Conservation (phyloP, 164 flowering plant genomes). For the Umbellularia californica region DNA sequence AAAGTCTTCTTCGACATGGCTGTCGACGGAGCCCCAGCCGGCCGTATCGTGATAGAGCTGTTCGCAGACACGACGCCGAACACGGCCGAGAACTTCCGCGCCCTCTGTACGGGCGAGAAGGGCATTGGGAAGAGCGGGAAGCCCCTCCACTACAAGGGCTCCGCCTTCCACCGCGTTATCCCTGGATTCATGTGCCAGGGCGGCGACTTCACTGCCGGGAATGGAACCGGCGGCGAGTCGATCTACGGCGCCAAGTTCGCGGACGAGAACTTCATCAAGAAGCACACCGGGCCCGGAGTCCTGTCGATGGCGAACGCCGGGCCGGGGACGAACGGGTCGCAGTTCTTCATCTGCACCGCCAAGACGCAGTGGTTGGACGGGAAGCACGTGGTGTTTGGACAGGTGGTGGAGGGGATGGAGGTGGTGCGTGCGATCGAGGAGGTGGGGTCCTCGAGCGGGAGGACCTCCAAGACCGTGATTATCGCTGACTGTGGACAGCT, state of each 20-base stretch:
- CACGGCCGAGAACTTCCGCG: conserved; percentile 45
- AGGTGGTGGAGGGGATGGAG: conserved; percentile 34
- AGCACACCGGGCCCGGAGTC: conserved; percentile 66
- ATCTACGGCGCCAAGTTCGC: conserved; percentile 63
- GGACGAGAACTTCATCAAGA: conserved; percentile 64
- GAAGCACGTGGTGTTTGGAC: conserved; percentile 33
- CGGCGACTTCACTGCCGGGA: conserved; percentile 74
- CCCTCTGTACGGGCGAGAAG: conserved; percentile 42
- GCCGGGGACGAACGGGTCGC: conserved; percentile 53
- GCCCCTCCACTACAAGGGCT: conserved; percentile 79
- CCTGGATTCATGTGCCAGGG: conserved; percentile 77
- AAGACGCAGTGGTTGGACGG: conserved; percentile 53
- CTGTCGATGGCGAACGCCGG: conserved; percentile 65
- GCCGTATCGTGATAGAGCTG: conserved; percentile 41
- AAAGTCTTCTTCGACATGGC: conserved; percentile 77
- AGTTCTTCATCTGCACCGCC: conserved; percentile 55
- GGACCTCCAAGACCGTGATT: conserved; percentile 21
- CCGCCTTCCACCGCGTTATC: conserved; percentile 71
- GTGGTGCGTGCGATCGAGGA: conserved; percentile 36
- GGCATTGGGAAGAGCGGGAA: conserved; percentile 57
- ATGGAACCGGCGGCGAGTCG: conserved; percentile 81
- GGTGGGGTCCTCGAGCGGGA: conserved; percentile 28
- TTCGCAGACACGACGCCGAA: conserved; percentile 27
- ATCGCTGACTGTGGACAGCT: conserved; percentile 38
- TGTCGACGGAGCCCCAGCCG: conserved; percentile 28